Base-by-base conservation (phyloP, 345 rosid species). In the Garcia nutans region DNA sequence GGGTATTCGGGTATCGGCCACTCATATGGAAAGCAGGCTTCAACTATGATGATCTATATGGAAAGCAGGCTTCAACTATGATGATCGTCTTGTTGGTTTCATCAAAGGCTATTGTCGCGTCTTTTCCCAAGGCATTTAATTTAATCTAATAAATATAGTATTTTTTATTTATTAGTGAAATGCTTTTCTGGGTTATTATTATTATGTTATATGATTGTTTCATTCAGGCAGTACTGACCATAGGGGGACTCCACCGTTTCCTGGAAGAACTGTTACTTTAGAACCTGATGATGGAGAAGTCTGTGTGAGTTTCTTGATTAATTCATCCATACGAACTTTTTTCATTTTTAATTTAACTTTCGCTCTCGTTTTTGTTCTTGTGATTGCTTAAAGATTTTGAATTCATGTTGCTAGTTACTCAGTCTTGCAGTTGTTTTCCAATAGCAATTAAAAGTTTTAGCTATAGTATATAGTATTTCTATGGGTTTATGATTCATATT, bases 1-100 rank as follows among this genome's bases (percentile, higher is more conserved):
- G 97, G 97, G 94, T 89, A 41, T 94, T 94, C 74, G 97, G 95
- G 68, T 91, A 90, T 71, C 95, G 97, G 31, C 90, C 97, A 83
- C 79, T 92, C 4, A 91, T 89, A 23, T 94, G 98, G 97, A 91
- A 94, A 83, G 83, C 93, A 6, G 97, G 97, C 50, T 91, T 92
- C 63, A 80, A 81, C 50, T 85, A 80, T 62, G 97, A 91, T 75
- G 92, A 88, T 70, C 88, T n/a, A 91, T 89, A 23, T 94, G 98
- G 97, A 91, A 94, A 83, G 83, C 93, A 6, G 97, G 97, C 50
- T 91, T 92, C 63, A 80, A 81, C 50, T 85, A 80, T 62, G 97
- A 91, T 75, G 92, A 88, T 70, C 88, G 95, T 68, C 78, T 92
- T 58, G 88, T 88, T 47, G 99, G 97, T 68, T 92, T 82, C 91